Evolutionary conservation across 73 alveolate genomes (phyloP).

Genomic region (Tetrahymena borealis): DNA sequence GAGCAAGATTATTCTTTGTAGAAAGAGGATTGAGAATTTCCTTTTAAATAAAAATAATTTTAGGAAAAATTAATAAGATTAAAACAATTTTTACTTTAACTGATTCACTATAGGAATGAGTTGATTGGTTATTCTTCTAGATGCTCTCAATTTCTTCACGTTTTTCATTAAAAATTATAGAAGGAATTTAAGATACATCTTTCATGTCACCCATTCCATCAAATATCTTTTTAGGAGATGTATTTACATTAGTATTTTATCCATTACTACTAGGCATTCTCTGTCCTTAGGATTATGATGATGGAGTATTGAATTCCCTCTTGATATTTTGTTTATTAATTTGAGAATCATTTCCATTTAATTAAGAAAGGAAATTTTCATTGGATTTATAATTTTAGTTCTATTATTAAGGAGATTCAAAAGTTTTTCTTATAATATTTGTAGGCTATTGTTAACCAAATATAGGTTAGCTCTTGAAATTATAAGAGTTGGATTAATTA

Average conservation of each 20-base stretch:
- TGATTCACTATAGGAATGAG: not conserved
- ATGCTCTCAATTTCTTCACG: not conserved
- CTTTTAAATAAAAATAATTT: not conserved
- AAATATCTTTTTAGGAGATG: not conserved
- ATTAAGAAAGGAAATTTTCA: not conserved
- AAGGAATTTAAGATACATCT: not conserved
- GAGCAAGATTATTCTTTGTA: not conserved
- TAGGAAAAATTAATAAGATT: not conserved
- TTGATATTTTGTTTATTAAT: not conserved
- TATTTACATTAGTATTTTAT: not conserved
- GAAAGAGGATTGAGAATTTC: not conserved
- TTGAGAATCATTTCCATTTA: not conserved
- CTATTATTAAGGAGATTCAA: not conserved
- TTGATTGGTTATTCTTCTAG: not conserved
- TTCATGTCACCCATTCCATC: not conserved
- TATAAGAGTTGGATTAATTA: not conserved
- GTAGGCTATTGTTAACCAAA: not conserved
- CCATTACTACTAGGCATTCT: not conserved
- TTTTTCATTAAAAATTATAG: not conserved
- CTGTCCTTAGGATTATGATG: not conserved
- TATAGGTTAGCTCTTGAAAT: not conserved
- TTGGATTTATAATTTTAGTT: not conserved
- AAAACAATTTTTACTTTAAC: not conserved
- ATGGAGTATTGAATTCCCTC: not conserved
- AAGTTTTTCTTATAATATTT: not conserved